Evolutionary conservation across 441 rosid genomes (phyloP), one percentile per base, ranked within the genome.

Genomic region (Erodium chrysanthum): DNA sequence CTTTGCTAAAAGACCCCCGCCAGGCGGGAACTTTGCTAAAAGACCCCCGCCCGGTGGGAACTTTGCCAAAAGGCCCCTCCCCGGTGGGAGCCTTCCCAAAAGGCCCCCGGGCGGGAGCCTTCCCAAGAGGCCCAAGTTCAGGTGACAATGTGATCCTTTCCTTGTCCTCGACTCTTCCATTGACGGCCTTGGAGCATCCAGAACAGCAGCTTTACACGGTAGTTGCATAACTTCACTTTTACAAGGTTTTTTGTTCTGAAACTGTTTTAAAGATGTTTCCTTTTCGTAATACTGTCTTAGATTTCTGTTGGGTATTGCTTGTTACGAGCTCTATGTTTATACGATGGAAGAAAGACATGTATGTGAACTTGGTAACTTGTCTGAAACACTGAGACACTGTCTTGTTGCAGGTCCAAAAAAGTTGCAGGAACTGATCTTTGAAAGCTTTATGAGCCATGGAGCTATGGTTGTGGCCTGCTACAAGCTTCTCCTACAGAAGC

Each of bases 51-150:
- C 22, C 12, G 4, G 62, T 10, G 25, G 62, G 12, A 56, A 10
- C 12, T 9, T 58, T 22, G 12, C 62, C 29, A 58, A 58, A 22
- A 58, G 62, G 62, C 62, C 62, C 62, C 62, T 31, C 5, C 60
- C 60, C 15, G 60, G 60, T 7, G 60, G 25, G 23, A 54, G 60
- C 8, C 22, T 14, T 18, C 22, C 23, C 60, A 54, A 54, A 20
- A 54, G 60, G 60, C 62, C 62, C 14, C 29, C 31, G 27, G 62
- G 62, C n/a, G 31, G 62, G 5, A 22, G 29, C 27, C 62, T 58
- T 58, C 62, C 29, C 12, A 58, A 58, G 29, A 58, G 62, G 11
- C 27, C 62, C 62, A 44, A 44, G 52, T 44, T 44, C 17, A 44
- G 52, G 52, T 44, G 52, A 44, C 15, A 11, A n/a, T 44, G 15